phyloP scores from a whole-genome alignment of 805 yeast species.

The Cyberlindnera subsufficiens region DNA sequence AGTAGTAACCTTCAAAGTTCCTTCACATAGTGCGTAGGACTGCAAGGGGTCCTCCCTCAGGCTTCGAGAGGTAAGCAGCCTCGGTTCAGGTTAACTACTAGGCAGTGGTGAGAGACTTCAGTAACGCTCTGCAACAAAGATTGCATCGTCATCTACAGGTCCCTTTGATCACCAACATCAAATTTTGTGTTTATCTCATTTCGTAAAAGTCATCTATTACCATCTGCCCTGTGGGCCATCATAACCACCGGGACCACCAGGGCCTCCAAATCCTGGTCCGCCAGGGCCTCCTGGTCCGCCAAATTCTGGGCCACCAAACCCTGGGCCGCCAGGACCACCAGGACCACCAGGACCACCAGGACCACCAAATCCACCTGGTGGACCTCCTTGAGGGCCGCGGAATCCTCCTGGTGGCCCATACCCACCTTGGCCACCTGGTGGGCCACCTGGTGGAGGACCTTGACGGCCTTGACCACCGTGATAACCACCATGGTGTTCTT shows the following conservation, averaged over 20 bases:
- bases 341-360: neutral
- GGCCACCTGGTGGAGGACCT: conserved; percentile 5
- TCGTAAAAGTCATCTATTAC: conserved; percentile 5
- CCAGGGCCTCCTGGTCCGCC: conserved; percentile 8
- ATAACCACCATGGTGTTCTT: conserved; percentile 18
- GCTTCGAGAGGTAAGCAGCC: too few species aligned
- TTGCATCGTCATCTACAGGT: too few species aligned
- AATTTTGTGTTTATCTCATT: too few species aligned
- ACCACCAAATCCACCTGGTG: conserved; percentile 11
- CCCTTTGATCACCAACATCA: too few species aligned
- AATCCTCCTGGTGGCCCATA: neutral
- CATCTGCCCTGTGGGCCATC: conserved; percentile 21
- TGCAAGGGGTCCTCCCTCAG: too few species aligned
- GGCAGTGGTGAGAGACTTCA: too few species aligned
- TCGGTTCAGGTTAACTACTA: too few species aligned
- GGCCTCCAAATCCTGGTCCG: conserved; percentile 9
- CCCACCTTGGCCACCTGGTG: conserved; percentile 15
- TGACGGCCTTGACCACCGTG: conserved; percentile 7
- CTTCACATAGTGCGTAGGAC: too few species aligned
- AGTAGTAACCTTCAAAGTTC: too few species aligned
- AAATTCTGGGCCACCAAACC: too few species aligned
- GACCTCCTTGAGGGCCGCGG: too few species aligned
- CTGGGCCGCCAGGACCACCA: conserved; percentile 4
- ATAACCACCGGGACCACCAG: conserved; percentile 12
- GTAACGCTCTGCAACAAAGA: too few species aligned